Conservation (phyloP, 2,329 filamentous ascomycete species). For the Sarocladiaceae sp. region DNA sequence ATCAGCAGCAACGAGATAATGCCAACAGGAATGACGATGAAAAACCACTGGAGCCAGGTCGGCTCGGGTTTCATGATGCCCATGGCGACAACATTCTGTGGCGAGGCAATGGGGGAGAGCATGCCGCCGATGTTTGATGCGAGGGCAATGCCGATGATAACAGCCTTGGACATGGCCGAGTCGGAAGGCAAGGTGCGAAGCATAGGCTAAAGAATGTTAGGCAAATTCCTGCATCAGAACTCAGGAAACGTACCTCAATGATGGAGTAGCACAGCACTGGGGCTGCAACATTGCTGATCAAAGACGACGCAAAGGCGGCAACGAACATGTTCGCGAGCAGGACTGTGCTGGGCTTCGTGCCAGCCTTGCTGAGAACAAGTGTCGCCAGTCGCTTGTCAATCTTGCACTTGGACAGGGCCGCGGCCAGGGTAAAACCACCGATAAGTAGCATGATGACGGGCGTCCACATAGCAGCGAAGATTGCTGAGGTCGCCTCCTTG, state of each 20-base stretch:
- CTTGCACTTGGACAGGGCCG: slow-evolving; percentile 91
- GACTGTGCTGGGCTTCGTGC: slow-evolving; percentile 81
- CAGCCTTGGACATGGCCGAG: slow-evolving; percentile 88
- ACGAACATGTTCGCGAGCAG: slow-evolving; percentile 98
- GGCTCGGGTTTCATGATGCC: slow-evolving; percentile 91
- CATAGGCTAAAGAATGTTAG: slow-evolving; percentile 59
- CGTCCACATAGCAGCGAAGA: slow-evolving; percentile 97
- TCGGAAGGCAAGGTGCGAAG: slow-evolving; percentile 86
- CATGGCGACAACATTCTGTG: slow-evolving; percentile 93
- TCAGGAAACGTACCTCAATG: slow-evolving; percentile 62
- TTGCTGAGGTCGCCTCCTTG: slow-evolving; percentile 72
- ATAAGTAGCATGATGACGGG: slow-evolving; percentile 97
- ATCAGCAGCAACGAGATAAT: slow-evolving; percentile 82
- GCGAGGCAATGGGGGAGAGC: slow-evolving; percentile 92
- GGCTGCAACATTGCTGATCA: slow-evolving; percentile 96
- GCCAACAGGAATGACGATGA: slow-evolving; percentile 88
- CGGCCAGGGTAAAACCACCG: slow-evolving; percentile 92
- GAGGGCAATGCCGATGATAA: slow-evolving; percentile 91
- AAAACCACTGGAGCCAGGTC: slow-evolving; percentile 96
- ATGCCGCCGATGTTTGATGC: slow-evolving; percentile 95
- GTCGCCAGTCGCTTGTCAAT: slow-evolving; percentile 97
- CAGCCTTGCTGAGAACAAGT: slow-evolving; percentile 91
- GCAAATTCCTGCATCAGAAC: neutral
- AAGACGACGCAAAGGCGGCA: slow-evolving; percentile 95
- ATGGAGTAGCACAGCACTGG: slow-evolving; percentile 97